Conservation (phyloP, 257 asterid species). For the Capsicum pubescens region DNA sequence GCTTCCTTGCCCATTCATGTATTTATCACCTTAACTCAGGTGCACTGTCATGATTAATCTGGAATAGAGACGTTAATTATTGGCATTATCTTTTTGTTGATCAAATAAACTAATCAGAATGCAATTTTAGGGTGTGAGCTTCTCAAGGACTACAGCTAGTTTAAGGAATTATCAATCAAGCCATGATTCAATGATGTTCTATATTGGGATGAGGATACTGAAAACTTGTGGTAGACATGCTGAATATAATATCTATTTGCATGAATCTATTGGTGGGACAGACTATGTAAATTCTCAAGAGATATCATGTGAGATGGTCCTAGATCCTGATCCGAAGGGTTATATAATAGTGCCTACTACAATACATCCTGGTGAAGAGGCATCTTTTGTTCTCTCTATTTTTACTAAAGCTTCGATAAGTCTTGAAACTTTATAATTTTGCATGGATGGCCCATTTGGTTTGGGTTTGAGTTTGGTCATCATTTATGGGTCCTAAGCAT, state of each 20-base stretch:
- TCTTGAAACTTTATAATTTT: slow-evolving; percentile 22
- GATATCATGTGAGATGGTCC: slow-evolving; percentile 70
- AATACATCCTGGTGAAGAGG: slow-evolving; percentile 99
- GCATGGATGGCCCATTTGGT: too few species aligned
- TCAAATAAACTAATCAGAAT: slow-evolving; percentile 27
- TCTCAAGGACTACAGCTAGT: slow-evolving; percentile 98
- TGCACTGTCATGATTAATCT: too few species aligned
- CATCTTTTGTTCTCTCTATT: slow-evolving; percentile 94
- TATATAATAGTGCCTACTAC: slow-evolving; percentile 98
- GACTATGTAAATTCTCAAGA: too few species aligned
- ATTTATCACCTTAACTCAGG: too few species aligned
- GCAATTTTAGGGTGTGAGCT: slow-evolving; percentile 85
- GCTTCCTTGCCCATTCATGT: too few species aligned
- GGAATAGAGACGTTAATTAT: not conserved
- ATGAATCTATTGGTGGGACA: too few species aligned
- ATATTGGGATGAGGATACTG: too few species aligned
- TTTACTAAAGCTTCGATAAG: slow-evolving; percentile 88
- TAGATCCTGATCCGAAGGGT: slow-evolving; percentile 99
- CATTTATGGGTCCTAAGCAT: too few species aligned
- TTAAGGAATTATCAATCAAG: slow-evolving; percentile 96
- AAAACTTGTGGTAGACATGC: too few species aligned
- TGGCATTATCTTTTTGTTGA: slow-evolving; percentile 7
- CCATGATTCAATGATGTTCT: slow-evolving; percentile 27
- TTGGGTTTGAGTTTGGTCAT: too few species aligned
- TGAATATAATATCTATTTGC: too few species aligned